These are phyloP conservation scores for Scenedesmus sp. DNA, from an alignment of 163 green algal genomes.

Conservation along the genomic window DNA sequence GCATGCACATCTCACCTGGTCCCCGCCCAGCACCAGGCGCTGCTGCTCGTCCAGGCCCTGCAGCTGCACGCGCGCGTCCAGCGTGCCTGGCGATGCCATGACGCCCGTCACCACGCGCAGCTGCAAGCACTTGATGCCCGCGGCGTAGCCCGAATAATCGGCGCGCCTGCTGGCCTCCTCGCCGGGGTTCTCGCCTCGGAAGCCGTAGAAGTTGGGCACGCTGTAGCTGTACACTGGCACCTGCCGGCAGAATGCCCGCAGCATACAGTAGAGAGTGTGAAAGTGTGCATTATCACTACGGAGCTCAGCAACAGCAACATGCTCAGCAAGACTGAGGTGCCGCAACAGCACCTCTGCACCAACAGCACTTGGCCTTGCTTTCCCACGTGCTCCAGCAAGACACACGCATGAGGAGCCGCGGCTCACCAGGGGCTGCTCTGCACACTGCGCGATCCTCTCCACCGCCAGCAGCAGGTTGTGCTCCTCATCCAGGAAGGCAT, in stretches of 20 bases:
- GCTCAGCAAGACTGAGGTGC: neutral
- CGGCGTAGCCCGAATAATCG: constrained; percentile 63
- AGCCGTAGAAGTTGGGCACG: constrained; percentile 61
- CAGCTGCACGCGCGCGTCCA: constrained; percentile 36
- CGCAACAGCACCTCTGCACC: neutral
- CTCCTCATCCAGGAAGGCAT: constrained; percentile 56
- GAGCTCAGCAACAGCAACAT: neutral
- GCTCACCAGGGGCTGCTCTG: constrained; percentile 22
- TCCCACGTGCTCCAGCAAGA: neutral
- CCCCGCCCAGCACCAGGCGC: constrained; percentile 33
- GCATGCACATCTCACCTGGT: constrained; percentile 7
- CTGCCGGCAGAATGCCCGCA: constrained; percentile 33
- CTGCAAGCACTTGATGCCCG: constrained; percentile 39
- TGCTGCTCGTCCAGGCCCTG: constrained; percentile 37
- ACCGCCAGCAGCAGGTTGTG: constrained; percentile 58
- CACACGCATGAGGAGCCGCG: neutral
- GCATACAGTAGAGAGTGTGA: neutral
- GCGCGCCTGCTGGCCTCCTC: constrained; percentile 44
- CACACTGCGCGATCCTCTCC: constrained; percentile 44
- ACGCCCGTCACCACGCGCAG: constrained; percentile 38
- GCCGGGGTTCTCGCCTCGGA: constrained; percentile 60
- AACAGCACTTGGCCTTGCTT: neutral
- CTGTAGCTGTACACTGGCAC: constrained; percentile 61
- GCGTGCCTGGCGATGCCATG: neutral
- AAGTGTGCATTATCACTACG: neutral